A percentile compares a stretch with the other conserved stretches of the same genome.
These are phyloP conservation scores for Mortierella sp. DNA, from an alignment of 371 early-diverging fungal genomes.

Conservation along the genomic window DNA sequence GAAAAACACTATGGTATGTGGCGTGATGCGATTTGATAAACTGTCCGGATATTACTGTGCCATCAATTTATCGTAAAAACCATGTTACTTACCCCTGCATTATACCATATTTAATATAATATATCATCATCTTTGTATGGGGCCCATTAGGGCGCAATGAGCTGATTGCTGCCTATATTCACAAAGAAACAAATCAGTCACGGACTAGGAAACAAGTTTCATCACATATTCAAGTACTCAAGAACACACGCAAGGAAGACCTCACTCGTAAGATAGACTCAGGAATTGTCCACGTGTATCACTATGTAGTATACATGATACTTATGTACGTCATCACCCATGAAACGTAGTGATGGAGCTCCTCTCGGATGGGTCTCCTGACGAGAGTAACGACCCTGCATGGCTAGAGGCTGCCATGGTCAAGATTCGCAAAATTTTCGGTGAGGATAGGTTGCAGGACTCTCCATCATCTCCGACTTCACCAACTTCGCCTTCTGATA, in stretches of 20 bases:
- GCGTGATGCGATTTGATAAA: slow-evolving; percentile 4
- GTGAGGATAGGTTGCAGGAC: slow-evolving; percentile 31
- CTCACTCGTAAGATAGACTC: slow-evolving; percentile 49
- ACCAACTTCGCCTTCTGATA: slow-evolving; percentile 27
- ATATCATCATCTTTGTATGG: slow-evolving; percentile 7
- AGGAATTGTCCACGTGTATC: neutral
- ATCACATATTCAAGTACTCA: slow-evolving; percentile 84
- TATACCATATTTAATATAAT: neutral
- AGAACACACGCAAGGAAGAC: slow-evolving; percentile 77
- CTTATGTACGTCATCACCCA: neutral
- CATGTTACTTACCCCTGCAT: neutral
- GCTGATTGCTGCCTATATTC: slow-evolving; percentile 79
- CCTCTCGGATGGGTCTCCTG: slow-evolving; percentile 63
- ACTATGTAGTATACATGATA: neutral
- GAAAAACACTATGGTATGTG: slow-evolving; percentile 72
- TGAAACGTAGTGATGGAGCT: slow-evolving; percentile 66
- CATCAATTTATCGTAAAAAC: neutral
- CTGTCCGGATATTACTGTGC: neutral
- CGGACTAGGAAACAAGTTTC: slow-evolving; percentile 84
- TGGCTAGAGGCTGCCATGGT: slow-evolving; percentile 34
- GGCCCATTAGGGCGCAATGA: slow-evolving; percentile 68
- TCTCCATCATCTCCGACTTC: slow-evolving; percentile 24
- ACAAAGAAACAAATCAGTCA: slow-evolving; percentile 71
- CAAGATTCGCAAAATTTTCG: slow-evolving; percentile 36
- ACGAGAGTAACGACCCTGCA: slow-evolving; percentile 35